These are phyloP conservation scores for Sphaerobolus stellatus DNA, from an alignment of 1,284 basidiomycete species.

Conservation along the genomic window DNA sequence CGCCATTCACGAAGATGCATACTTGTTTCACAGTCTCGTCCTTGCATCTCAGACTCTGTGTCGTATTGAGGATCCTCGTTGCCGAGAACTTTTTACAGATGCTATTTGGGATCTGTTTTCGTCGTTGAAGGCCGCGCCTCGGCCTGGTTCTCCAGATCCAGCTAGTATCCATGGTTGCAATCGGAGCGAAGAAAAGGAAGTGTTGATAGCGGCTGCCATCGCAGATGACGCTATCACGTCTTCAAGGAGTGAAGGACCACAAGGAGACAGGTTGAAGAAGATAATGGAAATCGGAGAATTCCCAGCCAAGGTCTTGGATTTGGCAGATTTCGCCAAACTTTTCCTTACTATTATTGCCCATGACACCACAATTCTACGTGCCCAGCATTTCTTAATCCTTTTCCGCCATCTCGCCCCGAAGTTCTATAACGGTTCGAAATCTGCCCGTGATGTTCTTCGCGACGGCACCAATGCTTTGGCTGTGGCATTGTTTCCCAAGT, in stretches of 20 bases:
- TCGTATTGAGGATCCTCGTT: conserved; percentile 47
- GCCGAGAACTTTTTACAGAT: conserved; percentile 46
- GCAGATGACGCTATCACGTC: conserved; percentile 66
- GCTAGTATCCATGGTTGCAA: conserved; percentile 70
- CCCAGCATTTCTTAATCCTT: conserved; percentile 65
- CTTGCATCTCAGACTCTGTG: conserved; percentile 56
- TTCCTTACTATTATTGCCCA: conserved; percentile 81
- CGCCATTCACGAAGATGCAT: conserved; percentile 71
- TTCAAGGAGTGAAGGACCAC: conserved; percentile 37
- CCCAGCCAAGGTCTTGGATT: conserved; percentile 54
- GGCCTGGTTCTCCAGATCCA: conserved; percentile 48
- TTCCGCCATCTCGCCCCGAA: conserved; percentile 59
- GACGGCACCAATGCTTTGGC: conserved; percentile 72
- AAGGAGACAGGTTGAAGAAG: conserved; percentile 41
- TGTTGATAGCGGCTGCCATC: conserved; percentile 61
- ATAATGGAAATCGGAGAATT: conserved; percentile 58
- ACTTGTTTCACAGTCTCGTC: conserved; percentile 74
- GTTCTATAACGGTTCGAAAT: conserved; percentile 54
- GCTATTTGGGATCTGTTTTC: conserved; percentile 56
- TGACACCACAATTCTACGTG: conserved; percentile 62
- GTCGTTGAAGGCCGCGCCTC: conserved; percentile 45
- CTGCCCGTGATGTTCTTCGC: conserved; percentile 53
- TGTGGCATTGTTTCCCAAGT: conserved; percentile 48
- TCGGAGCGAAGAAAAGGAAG: conserved; percentile 68
- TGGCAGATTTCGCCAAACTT: conserved; percentile 70